Evolutionary conservation across 129 eudicot species (phyloP), one percentile per base, ranked within the genome.

Genomic region (Lactuca sativa): DNA sequence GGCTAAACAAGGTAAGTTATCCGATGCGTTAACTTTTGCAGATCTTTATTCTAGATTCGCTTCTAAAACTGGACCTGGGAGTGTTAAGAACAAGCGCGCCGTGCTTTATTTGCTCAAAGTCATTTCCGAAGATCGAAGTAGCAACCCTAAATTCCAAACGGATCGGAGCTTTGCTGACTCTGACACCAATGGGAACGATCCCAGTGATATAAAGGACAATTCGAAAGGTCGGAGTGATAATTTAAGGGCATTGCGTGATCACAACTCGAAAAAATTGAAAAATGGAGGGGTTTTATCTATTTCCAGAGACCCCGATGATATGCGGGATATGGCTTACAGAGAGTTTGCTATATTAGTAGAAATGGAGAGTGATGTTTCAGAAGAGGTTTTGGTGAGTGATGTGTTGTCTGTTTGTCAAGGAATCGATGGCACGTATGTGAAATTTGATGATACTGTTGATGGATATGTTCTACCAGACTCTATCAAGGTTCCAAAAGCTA

Each of bases 321-420:
- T 61, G 13, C 81, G 90, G 0, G 92, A 91, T 56, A 62, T 74
- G 79, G 88, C 84, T 0, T 83, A 72, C 58, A 80, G 74, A 76
- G 93, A 88, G 73, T 91, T 81, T 77, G 77, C 64, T 13, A 77
- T 37, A 49, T 67, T 91, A 75, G 40, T 86, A 4, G 78, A 70
- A 69, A 90, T 78, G 37, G 90, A 88, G 78, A 80, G 67, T 78
- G 90, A 82, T 64, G 96, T 88, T 54, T 43, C 87, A 1, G 97
- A 91, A 77, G 90, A 77, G 84, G 84, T 78, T 81, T 82, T 91
- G 62, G 97, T 91, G 56, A 83, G 83, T 65, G 97, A 91, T 82
- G 92, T 91, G 75, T 73, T 91, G 79, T 86, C 79, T 80, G 90
- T 85, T 30, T 91, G 96, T 71, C 86, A 86, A 66, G 97, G 96